Conservation (phyloP, 192 early-diverging fungal genomes). For the Mortierella hygrophila region DNA sequence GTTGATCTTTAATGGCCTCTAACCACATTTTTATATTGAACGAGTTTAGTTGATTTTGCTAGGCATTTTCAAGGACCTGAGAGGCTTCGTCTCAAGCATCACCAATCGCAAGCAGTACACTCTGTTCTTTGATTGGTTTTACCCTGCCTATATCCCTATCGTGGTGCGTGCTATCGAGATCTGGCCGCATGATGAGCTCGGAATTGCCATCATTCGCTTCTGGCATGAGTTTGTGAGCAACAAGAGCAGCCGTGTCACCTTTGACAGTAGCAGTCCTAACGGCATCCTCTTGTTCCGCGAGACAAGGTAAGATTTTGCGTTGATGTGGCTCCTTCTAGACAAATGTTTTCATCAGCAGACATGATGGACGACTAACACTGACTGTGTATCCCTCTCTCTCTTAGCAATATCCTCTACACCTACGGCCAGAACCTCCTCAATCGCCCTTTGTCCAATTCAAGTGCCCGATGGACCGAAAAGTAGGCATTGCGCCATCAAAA, state of each 20-base stretch:
- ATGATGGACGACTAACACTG: not conserved
- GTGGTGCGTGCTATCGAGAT: constrained; percentile 77
- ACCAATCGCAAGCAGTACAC: constrained; percentile 69
- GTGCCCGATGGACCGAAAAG: constrained; percentile 45
- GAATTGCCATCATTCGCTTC: constrained; percentile 82
- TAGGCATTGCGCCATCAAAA: constrained; percentile 7
- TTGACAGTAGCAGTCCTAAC: constrained; percentile 88
- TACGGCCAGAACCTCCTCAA: constrained; percentile 46
- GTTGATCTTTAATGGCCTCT: not conserved
- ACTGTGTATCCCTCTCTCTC: not conserved
- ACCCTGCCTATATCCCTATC: constrained; percentile 74
- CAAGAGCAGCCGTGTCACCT: constrained; percentile 80
- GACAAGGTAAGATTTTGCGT: constrained; percentile 69
- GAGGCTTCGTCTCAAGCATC: constrained; percentile 81
- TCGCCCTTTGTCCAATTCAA: constrained; percentile 34
- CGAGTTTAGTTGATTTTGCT: constrained; percentile 59
- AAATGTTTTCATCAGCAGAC: not conserved
- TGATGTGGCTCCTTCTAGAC: not conserved
- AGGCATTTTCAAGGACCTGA: constrained; percentile 80
- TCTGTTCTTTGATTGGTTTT: constrained; percentile 91
- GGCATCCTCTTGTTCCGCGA: constrained; percentile 93
- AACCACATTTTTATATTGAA: not conserved
- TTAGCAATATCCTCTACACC: constrained; percentile 42
- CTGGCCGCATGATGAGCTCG: constrained; percentile 72
- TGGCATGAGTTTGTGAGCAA: constrained; percentile 87